These are phyloP conservation scores for Myriosclerotinia duriaeana DNA, from an alignment of 2,329 filamentous ascomycete genomes.

Conservation along the genomic window DNA sequence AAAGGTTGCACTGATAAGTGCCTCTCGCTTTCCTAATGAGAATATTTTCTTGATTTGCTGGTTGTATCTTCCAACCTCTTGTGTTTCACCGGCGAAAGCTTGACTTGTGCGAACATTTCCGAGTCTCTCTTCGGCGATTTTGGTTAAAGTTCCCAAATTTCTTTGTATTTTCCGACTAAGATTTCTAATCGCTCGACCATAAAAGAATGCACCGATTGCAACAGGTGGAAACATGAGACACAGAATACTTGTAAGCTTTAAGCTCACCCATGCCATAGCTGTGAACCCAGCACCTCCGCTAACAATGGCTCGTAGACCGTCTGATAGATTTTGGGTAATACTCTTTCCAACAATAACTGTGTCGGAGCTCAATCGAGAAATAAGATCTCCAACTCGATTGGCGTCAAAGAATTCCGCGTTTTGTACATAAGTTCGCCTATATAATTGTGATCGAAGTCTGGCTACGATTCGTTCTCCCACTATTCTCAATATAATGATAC, in stretches of 20 bases:
- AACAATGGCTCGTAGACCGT: constrained; percentile 87
- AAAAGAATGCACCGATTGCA: constrained; percentile 86
- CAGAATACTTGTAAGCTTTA: constrained; percentile 84
- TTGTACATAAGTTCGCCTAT: constrained; percentile 89
- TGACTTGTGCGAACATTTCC: constrained; percentile 97
- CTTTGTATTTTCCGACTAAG: constrained; percentile 91
- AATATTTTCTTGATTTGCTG: constrained; percentile 91
- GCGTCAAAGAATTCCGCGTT: constrained; percentile 99
- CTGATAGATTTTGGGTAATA: constrained; percentile 95
- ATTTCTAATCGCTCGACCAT: constrained; percentile 84
- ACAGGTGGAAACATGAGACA: constrained; percentile 87
- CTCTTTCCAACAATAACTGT: constrained; percentile 98
- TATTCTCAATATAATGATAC: constrained; percentile 88
- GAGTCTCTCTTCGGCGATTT: constrained; percentile 96
- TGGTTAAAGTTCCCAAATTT: constrained; percentile 87
- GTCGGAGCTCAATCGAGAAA: constrained; percentile 91
- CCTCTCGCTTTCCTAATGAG: constrained; percentile 79
- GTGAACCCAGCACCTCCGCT: constrained; percentile 86
- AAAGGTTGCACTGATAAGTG: constrained; percentile 85
- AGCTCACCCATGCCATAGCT: constrained; percentile 94
- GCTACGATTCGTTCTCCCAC: constrained; percentile 94
- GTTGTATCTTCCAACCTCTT: constrained; percentile 90
- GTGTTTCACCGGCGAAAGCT: constrained; percentile 89
- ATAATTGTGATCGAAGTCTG: constrained; percentile 82
- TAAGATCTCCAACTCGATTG: constrained; percentile 92